Conservation (phyloP, 2,329 filamentous ascomycete species). For the Colletotrichum chlorophyti region DNA sequence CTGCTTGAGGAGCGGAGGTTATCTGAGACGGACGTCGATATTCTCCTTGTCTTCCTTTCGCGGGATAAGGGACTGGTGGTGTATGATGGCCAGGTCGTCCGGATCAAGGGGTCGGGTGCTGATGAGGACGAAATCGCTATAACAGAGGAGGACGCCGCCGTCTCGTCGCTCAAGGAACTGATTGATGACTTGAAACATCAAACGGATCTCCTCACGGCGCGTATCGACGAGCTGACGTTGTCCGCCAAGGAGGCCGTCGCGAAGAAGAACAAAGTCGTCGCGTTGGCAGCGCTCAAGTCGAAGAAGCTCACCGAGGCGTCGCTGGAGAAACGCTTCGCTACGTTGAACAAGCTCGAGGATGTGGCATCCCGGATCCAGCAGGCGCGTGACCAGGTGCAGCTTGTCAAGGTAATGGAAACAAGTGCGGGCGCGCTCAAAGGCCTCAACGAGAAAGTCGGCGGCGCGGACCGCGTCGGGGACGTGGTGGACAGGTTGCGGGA, state of each 20-base stretch:
- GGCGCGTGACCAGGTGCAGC: constrained; percentile 82
- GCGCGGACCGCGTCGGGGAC: constrained; percentile 75
- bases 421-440: constrained; percentile 75
- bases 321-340: constrained; percentile 73
- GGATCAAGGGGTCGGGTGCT: constrained; percentile 65
- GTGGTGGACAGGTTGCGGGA: constrained; percentile 78
- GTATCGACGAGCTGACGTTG: constrained; percentile 69
- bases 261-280: constrained; percentile 76
- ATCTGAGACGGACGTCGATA: constrained; percentile 69
- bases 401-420: constrained; percentile 83
- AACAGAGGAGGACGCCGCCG: constrained; percentile 79
- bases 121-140: constrained; percentile 56
- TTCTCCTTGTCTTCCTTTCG: constrained; percentile 73
- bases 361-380: constrained; percentile 85
- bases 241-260: constrained; percentile 75
- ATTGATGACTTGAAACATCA: constrained; percentile 78
- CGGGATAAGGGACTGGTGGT: constrained; percentile 68
- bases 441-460: constrained; percentile 80
- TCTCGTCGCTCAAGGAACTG: constrained; percentile 83
- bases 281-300: constrained; percentile 78
- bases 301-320: constrained; percentile 83
- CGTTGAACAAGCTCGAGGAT: constrained; percentile 82
- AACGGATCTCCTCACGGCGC: constrained; percentile 68
- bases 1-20: constrained; percentile 58
- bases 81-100: constrained; percentile 74